Percentiles rank a stretch among this genome's conserved stretches.
Conservation (phyloP, 1,284 basidiomycete species). For the Peniophora sp. region DNA sequence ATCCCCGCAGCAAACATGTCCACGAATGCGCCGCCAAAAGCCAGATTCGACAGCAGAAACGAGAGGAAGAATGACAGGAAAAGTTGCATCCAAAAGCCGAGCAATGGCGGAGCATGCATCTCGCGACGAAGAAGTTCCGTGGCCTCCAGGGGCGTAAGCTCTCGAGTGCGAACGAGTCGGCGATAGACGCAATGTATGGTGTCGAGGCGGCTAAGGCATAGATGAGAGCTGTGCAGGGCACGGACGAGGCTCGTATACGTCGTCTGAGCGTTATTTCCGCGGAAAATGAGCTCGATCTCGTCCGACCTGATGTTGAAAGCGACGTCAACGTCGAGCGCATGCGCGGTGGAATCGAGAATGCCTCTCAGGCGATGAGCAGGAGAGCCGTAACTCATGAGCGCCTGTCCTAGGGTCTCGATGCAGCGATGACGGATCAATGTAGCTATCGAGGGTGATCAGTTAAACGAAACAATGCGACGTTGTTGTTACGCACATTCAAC, state of each 20-base stretch:
- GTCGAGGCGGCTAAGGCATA: slow-evolving; percentile 71
- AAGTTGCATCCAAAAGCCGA: slow-evolving; percentile 52
- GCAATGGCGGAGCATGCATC: slow-evolving; percentile 47
- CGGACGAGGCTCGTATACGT: slow-evolving; percentile 74
- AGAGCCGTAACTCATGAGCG: slow-evolving; percentile 59
- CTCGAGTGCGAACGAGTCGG: slow-evolving; percentile 68
- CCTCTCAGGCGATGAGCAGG: slow-evolving; percentile 67
- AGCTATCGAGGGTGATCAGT: slow-evolving; percentile 23
- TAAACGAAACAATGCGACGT: no score
- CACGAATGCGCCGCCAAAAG: slow-evolving; percentile 80
- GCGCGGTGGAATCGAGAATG: slow-evolving; percentile 65
- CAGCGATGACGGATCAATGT: slow-evolving; percentile 52
- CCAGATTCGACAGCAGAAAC: slow-evolving; percentile 72
- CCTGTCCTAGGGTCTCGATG: slow-evolving; percentile 53
- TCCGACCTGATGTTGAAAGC: slow-evolving; percentile 72
- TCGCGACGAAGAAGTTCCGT: slow-evolving; percentile 41
- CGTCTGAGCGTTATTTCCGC: slow-evolving; percentile 58
- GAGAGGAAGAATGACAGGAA: slow-evolving; percentile 66
- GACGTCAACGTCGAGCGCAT: slow-evolving; percentile 77
- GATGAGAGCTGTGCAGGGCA: slow-evolving; percentile 66
- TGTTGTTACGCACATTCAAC: slow-evolving; percentile 42
- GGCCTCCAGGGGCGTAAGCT: slow-evolving; percentile 71
- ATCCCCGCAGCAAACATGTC: slow-evolving; percentile 76
- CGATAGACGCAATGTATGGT: slow-evolving; percentile 73
- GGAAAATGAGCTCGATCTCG: slow-evolving; percentile 74